phyloP scores from a whole-genome alignment of 1,139 yeast genomes.

The Geotrichum histeridarum region DNA sequence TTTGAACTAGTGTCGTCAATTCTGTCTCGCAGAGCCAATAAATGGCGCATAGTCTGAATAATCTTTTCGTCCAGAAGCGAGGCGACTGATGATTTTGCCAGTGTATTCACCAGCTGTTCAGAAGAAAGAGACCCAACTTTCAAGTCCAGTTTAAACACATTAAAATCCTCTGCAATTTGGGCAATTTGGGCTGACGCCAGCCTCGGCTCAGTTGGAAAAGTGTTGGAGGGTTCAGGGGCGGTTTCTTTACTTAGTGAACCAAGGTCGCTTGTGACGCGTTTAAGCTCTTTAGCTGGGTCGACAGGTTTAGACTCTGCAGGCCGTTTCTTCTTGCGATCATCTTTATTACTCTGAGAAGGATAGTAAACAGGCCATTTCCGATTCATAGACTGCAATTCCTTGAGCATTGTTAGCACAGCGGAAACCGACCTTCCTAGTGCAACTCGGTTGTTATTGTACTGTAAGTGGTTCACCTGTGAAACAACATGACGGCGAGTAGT shows the following conservation, averaged over 20 bases:
- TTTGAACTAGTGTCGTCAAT: conserved; percentile 90
- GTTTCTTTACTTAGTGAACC: conserved; percentile 15
- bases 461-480: conserved; percentile 57
- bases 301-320: conserved; percentile 19
- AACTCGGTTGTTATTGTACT: conserved; percentile 62
- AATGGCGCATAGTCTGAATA: conserved; percentile 56
- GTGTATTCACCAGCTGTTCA: conserved; percentile 45
- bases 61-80: conserved; percentile 61
- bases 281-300: conserved; percentile 19
- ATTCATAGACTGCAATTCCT: conserved; percentile 54
- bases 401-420: conserved; percentile 50
- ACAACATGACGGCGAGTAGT: conserved; percentile 30
- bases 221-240: conserved; percentile 4
- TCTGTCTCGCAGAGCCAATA: conserved; percentile 70
- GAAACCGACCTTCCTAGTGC: conserved; percentile 60
- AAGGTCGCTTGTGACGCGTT: conserved; percentile 14
- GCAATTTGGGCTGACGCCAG: conserved; percentile 23
- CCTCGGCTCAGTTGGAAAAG: conserved; percentile 21
- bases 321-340: conserved; percentile 10
- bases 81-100: conserved; percentile 64
- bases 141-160: conserved; percentile 58
- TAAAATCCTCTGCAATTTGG: conserved; percentile 40
- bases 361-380: conserved; percentile 58
- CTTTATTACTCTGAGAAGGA: conserved; percentile 38
- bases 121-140: conserved; percentile 51